These are phyloP conservation scores for Myxozyma vanderwaltii DNA, from an alignment of 805 yeast species.

Conservation along the genomic window DNA sequence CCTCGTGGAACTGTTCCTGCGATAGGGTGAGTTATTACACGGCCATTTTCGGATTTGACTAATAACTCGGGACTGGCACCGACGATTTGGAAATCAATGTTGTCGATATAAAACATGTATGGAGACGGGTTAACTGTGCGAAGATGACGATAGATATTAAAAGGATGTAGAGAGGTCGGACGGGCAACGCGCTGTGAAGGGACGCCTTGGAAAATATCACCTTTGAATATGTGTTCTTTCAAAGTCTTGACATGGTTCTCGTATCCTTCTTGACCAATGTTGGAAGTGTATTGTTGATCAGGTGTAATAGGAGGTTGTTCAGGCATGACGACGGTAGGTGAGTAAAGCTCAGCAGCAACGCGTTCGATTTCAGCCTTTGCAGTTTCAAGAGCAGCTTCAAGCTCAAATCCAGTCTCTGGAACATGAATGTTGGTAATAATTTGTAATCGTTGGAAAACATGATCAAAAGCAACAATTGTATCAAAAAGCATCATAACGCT, in stretches of 20 bases:
- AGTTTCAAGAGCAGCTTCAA: slow-evolving; percentile 56
- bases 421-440: slow-evolving; percentile 77
- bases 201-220: slow-evolving; percentile 96
- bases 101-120: slow-evolving; percentile 90
- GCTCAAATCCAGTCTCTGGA: slow-evolving; percentile 37
- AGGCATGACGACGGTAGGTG: slow-evolving; percentile 55
- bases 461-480: slow-evolving; percentile 86
- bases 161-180: slow-evolving; percentile 94
- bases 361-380: slow-evolving; percentile 58
- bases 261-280: slow-evolving; percentile 92
- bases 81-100: slow-evolving; percentile 86
- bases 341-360: slow-evolving; percentile 50
- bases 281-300: slow-evolving; percentile 74
- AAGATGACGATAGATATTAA: slow-evolving; percentile 90
- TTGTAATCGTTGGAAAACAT: slow-evolving; percentile 91
- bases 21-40: slow-evolving; percentile 91
- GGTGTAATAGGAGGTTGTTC: slow-evolving; percentile 70
- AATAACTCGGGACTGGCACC: slow-evolving; percentile 97
- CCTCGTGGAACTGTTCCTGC: slow-evolving; percentile 97
- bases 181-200: slow-evolving; percentile 97
- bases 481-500: slow-evolving; percentile 90
- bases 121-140: slow-evolving; percentile 98
- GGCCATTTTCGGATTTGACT: slow-evolving; percentile 78
- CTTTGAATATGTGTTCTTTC: slow-evolving; percentile 79
- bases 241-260: slow-evolving; percentile 75